Evolutionary conservation across 208 protist species (phyloP).

Genomic region (Balamuthia mandrillaris): DNA sequence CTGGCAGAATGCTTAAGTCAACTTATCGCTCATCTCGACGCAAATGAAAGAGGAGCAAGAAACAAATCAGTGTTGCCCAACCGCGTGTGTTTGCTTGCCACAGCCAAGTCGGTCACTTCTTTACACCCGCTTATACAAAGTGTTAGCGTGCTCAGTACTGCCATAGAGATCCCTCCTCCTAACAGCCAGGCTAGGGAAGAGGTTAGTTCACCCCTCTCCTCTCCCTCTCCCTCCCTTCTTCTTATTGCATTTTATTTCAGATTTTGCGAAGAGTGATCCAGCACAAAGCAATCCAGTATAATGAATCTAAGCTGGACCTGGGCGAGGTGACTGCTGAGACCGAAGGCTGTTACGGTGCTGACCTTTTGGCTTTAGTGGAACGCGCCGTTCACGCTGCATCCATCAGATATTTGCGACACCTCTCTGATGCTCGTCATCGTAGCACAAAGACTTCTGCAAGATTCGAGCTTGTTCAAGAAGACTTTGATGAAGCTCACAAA

Average conservation of each 20-base stretch:
- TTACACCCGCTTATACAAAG: conserved; percentile 35
- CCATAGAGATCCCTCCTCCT: conserved; percentile 26
- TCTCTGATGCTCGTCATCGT: too few species aligned
- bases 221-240: too few species aligned
- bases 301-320: neutral
- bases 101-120: neutral
- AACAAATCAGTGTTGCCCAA: neutral
- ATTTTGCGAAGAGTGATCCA: neutral
- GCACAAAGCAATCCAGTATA: neutral
- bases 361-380: conserved; percentile 46
- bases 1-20: too few species aligned
- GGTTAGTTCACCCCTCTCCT: too few species aligned
- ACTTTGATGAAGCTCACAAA: conserved; percentile 32
- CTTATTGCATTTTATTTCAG: too few species aligned
- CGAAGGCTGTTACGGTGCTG: conserved; percentile 42
- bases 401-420: conserved; percentile 30
- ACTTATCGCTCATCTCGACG: neutral
- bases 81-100: conserved; percentile 17
- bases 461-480: neutral
- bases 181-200: neutral
- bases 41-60: neutral
- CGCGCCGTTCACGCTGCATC: conserved; percentile 41
- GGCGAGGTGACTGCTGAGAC: neutral
- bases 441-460: neutral
- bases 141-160: conserved; percentile 4